These are phyloP conservation scores for Candida gorgasii DNA, from an alignment of 805 yeast genomes.

Conservation along the genomic window DNA sequence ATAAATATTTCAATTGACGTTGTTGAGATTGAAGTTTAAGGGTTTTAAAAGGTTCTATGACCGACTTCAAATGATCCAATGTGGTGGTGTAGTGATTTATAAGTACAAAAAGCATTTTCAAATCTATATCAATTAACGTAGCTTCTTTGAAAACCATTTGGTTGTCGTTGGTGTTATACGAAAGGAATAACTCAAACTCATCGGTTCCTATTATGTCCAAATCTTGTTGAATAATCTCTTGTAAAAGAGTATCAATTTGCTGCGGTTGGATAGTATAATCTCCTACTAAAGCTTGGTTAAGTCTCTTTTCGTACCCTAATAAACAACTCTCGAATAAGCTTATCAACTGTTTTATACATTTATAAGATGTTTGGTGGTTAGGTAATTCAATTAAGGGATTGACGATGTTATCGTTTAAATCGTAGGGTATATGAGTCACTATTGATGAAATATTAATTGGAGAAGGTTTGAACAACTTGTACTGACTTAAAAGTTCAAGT, in stretches of 20 bases:
- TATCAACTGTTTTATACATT: slow-evolving; percentile 31
- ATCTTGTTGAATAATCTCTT: slow-evolving; percentile 8
- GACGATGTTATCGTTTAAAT: slow-evolving; percentile 35
- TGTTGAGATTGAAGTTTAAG: slow-evolving; percentile 9
- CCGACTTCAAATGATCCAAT: slow-evolving; percentile 25
- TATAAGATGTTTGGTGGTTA: slow-evolving; percentile 19
- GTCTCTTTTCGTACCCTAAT: slow-evolving; percentile 41
- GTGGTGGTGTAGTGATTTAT: slow-evolving; percentile 26
- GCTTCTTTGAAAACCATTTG: slow-evolving; percentile 21
- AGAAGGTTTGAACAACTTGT: slow-evolving; percentile 25
- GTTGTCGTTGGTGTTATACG: slow-evolving; percentile 6
- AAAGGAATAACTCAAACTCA: slow-evolving; percentile 3
- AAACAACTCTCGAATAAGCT: slow-evolving; percentile 27
- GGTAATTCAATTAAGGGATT: slow-evolving; percentile 35
- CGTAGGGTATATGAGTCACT: slow-evolving; percentile 44
- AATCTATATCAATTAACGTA: slow-evolving; percentile 41
- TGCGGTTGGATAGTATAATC: slow-evolving; percentile 10
- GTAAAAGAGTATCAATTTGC: slow-evolving; percentile 6
- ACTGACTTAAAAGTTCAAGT: slow-evolving; percentile 29
- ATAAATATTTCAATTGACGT: slow-evolving; percentile 18
- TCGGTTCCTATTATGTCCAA: slow-evolving; percentile 12
- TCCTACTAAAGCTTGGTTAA: slow-evolving; percentile 26
- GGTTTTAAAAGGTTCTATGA: slow-evolving; percentile 19
- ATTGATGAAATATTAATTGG: slow-evolving; percentile 29
- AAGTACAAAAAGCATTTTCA: slow-evolving; percentile 30